These are phyloP conservation scores for Starmerella bombicola DNA, from an alignment of 805 yeast genomes.

Conservation along the genomic window DNA sequence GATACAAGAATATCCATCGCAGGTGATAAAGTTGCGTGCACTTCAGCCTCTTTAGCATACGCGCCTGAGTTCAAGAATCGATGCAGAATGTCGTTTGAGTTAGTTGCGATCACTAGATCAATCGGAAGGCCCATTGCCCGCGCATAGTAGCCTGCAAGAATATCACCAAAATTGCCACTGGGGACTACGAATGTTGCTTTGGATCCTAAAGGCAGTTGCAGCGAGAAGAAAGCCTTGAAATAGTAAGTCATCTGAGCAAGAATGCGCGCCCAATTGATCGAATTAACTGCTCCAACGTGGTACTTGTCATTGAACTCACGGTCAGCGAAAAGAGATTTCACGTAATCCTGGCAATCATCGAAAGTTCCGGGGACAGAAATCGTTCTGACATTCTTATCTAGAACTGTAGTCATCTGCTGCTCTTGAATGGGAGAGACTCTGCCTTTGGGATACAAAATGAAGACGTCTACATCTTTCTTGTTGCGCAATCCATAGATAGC, in stretches of 20 bases:
- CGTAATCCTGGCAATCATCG: constrained; percentile 96
- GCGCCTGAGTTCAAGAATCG: constrained; percentile 80
- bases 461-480: constrained; percentile 94
- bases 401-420: constrained; percentile 95
- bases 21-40: constrained; percentile 83
- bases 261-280: constrained; percentile 98
- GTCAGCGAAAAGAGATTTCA: constrained; percentile 86
- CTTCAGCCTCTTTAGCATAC: constrained; percentile 62
- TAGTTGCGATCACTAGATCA: constrained; percentile 85
- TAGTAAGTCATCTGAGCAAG: constrained; percentile 96
- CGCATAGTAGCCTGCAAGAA: constrained; percentile 92
- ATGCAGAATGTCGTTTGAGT: constrained; percentile 87
- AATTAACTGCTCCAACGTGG: constrained; percentile 95
- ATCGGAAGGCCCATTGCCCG: constrained; percentile 90
- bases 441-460: constrained; percentile 92
- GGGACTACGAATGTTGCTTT: constrained; percentile 81
- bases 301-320: constrained; percentile 72
- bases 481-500: constrained; percentile 97
- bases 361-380: constrained; percentile 90
- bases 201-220: constrained; percentile 29
- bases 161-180: constrained; percentile 96
- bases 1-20: constrained; percentile 98
- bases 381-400: constrained; percentile 86
- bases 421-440: constrained; percentile 97
- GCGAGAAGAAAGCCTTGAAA: constrained; percentile 79